Evolutionary conservation across 2,329 filamentous ascomycete species (phyloP).

Genomic region (Rasamsonia emersonii): DNA sequence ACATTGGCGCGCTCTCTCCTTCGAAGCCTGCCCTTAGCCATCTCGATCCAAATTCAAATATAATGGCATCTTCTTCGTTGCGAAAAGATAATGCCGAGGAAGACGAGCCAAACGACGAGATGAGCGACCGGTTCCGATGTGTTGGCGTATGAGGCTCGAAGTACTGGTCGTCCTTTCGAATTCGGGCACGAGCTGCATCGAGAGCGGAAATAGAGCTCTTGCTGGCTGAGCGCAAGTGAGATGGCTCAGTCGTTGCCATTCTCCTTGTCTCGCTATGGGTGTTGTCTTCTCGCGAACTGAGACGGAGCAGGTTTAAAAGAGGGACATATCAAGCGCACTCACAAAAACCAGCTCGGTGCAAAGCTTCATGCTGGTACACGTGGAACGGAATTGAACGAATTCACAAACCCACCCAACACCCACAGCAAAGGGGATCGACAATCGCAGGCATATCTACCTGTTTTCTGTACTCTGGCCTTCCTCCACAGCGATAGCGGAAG

Average conservation of each 20-base stretch:
- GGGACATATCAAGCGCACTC: not conserved
- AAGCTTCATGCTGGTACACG: too few species aligned
- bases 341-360: too few species aligned
- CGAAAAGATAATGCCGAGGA: slow-evolving; percentile 51
- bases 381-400: too few species aligned
- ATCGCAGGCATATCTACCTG: too few species aligned
- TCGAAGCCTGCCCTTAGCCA: slow-evolving; percentile 77
- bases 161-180: slow-evolving; percentile 17
- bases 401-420: too few species aligned
- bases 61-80: slow-evolving; percentile 72
- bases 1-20: slow-evolving; percentile 66
- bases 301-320: not conserved
- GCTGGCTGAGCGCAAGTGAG: slow-evolving; percentile 8
- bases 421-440: too few species aligned
- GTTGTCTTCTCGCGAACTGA: not conserved
- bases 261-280: not conserved
- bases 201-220: slow-evolving; percentile 11
- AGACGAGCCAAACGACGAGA: slow-evolving; percentile 45
- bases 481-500: too few species aligned
- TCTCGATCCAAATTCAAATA: slow-evolving; percentile 75
- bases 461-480: too few species aligned
- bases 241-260: slow-evolving; percentile 8
- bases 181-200: slow-evolving; percentile 13
- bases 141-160: slow-evolving; percentile 51
- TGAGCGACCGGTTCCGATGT: slow-evolving; percentile 39